A percentile compares a stretch with the other conserved stretches of the same genome.
These are phyloP conservation scores for Saxophila tyrrhenica DNA, from an alignment of 495 filamentous ascomycete species.

Conservation along the genomic window DNA sequence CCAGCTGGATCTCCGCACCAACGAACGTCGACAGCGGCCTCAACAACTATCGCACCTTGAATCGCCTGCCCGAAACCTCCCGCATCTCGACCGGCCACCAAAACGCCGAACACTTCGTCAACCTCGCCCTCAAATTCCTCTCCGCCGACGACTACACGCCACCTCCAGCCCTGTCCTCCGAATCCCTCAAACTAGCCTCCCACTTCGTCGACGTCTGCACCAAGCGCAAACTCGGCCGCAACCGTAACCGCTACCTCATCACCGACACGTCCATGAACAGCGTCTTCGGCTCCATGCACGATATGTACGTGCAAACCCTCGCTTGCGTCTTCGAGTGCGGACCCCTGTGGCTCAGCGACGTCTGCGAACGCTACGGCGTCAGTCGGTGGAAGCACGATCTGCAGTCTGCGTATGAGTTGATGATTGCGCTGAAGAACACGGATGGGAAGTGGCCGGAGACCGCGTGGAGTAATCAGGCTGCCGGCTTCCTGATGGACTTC, in stretches of 20 bases:
- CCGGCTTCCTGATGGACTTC: conserved; percentile 15
- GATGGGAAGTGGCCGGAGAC: conserved; percentile 10
- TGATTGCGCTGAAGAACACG: conserved; percentile 16
- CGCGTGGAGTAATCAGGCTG: conserved; percentile 9
- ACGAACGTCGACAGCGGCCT: conserved; percentile 22
- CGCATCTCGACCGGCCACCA: conserved; percentile 14
- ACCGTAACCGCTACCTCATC: conserved; percentile 15
- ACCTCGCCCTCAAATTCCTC: conserved; percentile 24
- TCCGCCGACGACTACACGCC: background rate
- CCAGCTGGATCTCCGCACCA: conserved; percentile 23
- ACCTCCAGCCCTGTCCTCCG: conserved; percentile 5
- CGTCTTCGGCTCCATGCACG: conserved; percentile 20
- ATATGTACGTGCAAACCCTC: conserved; percentile 24
- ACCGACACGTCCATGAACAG: conserved; percentile 4
- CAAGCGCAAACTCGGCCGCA: conserved; percentile 14
- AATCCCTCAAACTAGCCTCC: conserved; percentile 13
- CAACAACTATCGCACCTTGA: conserved; percentile 18
- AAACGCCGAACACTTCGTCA: conserved; percentile 20
- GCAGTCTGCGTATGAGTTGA: conserved; percentile 5
- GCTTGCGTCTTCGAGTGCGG: conserved; percentile 24
- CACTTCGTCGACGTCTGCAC: conserved; percentile 19
- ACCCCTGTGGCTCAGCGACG: conserved; percentile 18
- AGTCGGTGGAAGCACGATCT: conserved; percentile 15
- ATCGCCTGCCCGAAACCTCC: conserved; percentile 1
- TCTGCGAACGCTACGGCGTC: conserved; percentile 18